Evolutionary conservation across 2,329 filamentous ascomycete genomes (phyloP).

Genomic region (Pseudocercospora crystallina): DNA sequence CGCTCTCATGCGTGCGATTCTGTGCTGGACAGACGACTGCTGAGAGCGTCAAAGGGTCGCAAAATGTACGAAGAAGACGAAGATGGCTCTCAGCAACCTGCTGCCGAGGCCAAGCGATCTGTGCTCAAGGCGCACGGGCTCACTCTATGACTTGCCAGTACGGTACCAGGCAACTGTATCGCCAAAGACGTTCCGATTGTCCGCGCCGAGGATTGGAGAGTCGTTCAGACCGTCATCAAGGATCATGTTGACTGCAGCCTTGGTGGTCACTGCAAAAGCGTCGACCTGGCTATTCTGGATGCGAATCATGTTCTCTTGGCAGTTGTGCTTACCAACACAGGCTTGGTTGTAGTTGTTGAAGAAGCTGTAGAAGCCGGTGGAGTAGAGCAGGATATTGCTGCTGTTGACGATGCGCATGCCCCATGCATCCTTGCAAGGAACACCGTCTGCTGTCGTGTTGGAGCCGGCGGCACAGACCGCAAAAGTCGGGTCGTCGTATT

Average conservation of each 20-base stretch:
- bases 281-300: slow-evolving; percentile 46
- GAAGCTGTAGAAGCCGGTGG: slow-evolving; percentile 57
- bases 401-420: slow-evolving; percentile 43
- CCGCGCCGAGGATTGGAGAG: slow-evolving; percentile 39
- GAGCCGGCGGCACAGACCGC: slow-evolving; percentile 31
- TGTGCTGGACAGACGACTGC: too few relatives aligned
- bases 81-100: too few relatives aligned
- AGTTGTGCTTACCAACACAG: slow-evolving; percentile 49
- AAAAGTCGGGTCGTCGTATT: slow-evolving; percentile 46
- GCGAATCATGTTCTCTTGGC: slow-evolving; percentile 53
- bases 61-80: too few relatives aligned
- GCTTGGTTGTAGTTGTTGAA: slow-evolving; percentile 58
- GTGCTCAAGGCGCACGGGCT: background rate
- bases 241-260: slow-evolving; percentile 53
- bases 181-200: slow-evolving; percentile 52
- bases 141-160: background rate
- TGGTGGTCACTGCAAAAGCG: slow-evolving; percentile 50
- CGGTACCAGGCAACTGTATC: slow-evolving; percentile 44
- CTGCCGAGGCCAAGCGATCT: background rate
- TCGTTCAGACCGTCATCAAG: slow-evolving; percentile 38
- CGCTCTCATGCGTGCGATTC: too few relatives aligned
- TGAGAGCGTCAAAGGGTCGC: too few relatives aligned
- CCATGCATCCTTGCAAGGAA: slow-evolving; percentile 45
- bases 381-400: slow-evolving; percentile 46
- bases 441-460: slow-evolving; percentile 9